These are phyloP conservation scores for Gypsophila paniculata DNA, from an alignment of 179 eudicot species.

Conservation along the genomic window DNA sequence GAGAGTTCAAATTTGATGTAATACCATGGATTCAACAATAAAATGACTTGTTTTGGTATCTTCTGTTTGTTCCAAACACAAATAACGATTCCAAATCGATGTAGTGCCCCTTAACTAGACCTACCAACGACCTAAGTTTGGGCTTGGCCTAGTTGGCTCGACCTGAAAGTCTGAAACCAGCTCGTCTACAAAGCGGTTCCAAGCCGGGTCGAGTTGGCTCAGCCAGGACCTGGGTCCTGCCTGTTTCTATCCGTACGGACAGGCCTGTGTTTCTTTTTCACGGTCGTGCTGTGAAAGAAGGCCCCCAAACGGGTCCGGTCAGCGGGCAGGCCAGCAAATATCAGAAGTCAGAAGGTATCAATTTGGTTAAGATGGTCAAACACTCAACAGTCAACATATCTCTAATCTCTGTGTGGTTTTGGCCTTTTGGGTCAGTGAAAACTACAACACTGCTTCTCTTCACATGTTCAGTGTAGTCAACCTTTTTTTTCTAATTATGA, in stretches of 20 bases:
- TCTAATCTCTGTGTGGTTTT: background rate
- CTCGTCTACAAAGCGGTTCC: too few relatives aligned
- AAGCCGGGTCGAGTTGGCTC: too few relatives aligned
- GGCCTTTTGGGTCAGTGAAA: background rate
- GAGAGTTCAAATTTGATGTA: background rate
- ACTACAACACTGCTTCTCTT: background rate
- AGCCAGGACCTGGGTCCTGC: too few relatives aligned
- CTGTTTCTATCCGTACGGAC: too few relatives aligned
- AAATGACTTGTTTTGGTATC: background rate
- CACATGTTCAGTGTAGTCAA: background rate
- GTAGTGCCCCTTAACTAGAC: too few relatives aligned
- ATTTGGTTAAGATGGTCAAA: background rate
- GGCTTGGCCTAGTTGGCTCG: too few relatives aligned
- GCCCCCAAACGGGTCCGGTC: too few relatives aligned
- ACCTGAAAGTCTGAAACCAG: too few relatives aligned
- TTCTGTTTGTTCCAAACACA: background rate
- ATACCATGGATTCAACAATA: background rate
- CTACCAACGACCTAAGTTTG: too few relatives aligned
- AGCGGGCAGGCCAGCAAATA: background rate
- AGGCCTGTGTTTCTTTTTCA: too few relatives aligned
- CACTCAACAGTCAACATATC: too few relatives aligned
- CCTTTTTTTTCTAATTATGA: background rate
- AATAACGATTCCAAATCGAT: background rate
- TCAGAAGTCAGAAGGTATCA: background rate
- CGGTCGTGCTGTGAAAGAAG: too few relatives aligned